Percentiles rank a stretch among this genome's conserved stretches.
These are phyloP conservation scores for Ilyonectria destructans DNA, from an alignment of 2,329 filamentous ascomycete species.

Conservation along the genomic window DNA sequence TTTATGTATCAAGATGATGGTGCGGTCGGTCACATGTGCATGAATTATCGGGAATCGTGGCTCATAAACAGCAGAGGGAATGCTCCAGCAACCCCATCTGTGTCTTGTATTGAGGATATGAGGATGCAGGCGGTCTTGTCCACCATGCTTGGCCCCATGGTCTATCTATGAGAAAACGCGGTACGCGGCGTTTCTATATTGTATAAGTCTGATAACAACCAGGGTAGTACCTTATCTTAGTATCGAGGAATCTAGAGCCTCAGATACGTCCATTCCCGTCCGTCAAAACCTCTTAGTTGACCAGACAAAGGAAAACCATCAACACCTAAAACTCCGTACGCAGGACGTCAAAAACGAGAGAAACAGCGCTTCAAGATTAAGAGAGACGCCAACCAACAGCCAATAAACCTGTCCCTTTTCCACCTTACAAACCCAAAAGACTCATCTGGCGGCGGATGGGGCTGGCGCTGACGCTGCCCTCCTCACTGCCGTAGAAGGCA, in stretches of 20 bases:
- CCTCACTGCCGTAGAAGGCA: constrained; percentile 80
- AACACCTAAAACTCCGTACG: constrained; percentile 46
- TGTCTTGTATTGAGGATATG: constrained; percentile 23
- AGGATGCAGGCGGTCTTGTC: constrained; percentile 4
- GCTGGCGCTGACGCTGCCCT: constrained; percentile 78
- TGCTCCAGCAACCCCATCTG: constrained; percentile 8
- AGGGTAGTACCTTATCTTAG: constrained; percentile 13
- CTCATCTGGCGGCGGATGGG: constrained; percentile 83
- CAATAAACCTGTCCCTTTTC: neutral
- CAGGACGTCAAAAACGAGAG: constrained; percentile 11
- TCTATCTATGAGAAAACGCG: constrained; percentile 20
- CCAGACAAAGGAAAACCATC: constrained; percentile 23
- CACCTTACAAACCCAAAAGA: constrained; percentile 67
- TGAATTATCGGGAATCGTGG: neutral
- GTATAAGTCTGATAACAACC: constrained; percentile 11
- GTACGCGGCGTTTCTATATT: constrained; percentile 8
- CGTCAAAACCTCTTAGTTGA: constrained; percentile 17
- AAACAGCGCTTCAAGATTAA: constrained; percentile 24
- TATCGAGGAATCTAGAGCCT: constrained; percentile 24
- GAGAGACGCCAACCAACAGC: constrained; percentile 5
- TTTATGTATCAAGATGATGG: neutral
- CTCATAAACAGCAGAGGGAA: neutral
- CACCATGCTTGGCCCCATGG: constrained; percentile 14
- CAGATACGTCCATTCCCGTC: constrained; percentile 19
- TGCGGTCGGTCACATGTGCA: neutral